Base-by-base conservation (phyloP, 2,329 filamentous ascomycete genomes). In the Pseudogymnoascus sp. region DNA sequence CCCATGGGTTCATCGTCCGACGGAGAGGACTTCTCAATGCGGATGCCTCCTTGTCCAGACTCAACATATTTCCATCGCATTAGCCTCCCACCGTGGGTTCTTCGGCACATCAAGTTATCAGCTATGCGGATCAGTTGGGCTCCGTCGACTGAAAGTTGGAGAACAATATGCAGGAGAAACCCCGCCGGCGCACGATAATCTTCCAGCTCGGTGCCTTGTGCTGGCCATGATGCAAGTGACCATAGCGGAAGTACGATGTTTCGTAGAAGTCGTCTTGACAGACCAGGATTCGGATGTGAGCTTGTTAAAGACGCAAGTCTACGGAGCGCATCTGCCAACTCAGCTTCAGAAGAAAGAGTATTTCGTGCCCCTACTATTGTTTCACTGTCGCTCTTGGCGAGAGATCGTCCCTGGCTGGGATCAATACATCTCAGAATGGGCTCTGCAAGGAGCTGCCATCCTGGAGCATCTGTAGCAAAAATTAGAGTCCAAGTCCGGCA, bases 271-370 rank as follows among this genome's bases (percentile, higher is more conserved):
- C 88, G 78, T 66, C 81, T 85, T 50, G 85, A 82, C 8, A 90
- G 74, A 0, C 86, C 86, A 0, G 86, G 84, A 63, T 89, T 87
- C 0, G 86, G 86, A 69, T 88, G 87, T 0, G 86, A 87, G 19
- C 82, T 76, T 1, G 86, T 71, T 1, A 91, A 74, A 0, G 80
- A 77, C 37, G 77, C 78, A 0, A 91, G 72, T 14, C 86, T 79
- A 33, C 75, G 77, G 2, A 91, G 70, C 1, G 84, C 80, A 35
- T 72, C 72, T 16, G 77, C 75, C 4, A 90, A 72, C 1, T 81
- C 75, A 1, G 75, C 69, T 3, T 81, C 73, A 5, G 75, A 66
- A 14, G 86, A 79, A 8, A 88, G 65, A 0, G 81, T 71, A 13
- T 64, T 72, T 6, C 76, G 73, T 60, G 68, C 72, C 65, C 76